Evolutionary conservation across 495 filamentous ascomycete genomes (phyloP).

Genomic region (Aspergillus mulundensis): DNA sequence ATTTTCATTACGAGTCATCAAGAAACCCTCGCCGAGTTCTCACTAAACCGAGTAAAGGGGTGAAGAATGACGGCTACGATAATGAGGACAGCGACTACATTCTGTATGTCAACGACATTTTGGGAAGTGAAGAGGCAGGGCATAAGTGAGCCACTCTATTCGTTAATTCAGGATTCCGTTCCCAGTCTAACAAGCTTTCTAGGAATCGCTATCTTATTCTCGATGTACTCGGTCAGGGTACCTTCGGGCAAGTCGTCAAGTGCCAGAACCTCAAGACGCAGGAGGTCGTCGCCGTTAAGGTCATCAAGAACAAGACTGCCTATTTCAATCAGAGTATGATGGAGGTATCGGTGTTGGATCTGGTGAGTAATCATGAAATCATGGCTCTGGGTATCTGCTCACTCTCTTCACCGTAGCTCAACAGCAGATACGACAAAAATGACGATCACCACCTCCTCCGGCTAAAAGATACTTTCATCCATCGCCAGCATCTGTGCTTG

Average conservation of each 20-base stretch:
- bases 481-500: constrained; percentile 93
- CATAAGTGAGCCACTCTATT: constrained; percentile 68
- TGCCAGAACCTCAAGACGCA: constrained; percentile 98
- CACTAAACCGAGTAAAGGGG: constrained; percentile 98
- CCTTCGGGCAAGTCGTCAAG: constrained; percentile 99
- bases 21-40: constrained; percentile 92
- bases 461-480: constrained; percentile 97
- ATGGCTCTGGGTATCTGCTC: constrained; percentile 14
- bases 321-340: constrained; percentile 99
- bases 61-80: constrained; percentile 98
- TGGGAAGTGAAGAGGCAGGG: constrained; percentile 95
- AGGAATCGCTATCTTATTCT: constrained; percentile 98
- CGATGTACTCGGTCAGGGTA: constrained; percentile 96
- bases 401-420: constrained; percentile 59
- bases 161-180: neutral
- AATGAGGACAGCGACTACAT: constrained; percentile 99
- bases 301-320: constrained; percentile 97
- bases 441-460: constrained; percentile 97
- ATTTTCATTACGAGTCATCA: constrained; percentile 99
- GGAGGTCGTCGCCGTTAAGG: constrained; percentile 98
- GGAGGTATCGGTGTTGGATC: constrained; percentile 96
- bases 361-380: constrained; percentile 57
- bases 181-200: neutral
- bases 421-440: constrained; percentile 98
- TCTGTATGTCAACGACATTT: constrained; percentile 97